Evolutionary conservation across 306 rosid species (phyloP), one percentile per base, ranked within the genome.

Genomic region (Vigna radiata): DNA sequence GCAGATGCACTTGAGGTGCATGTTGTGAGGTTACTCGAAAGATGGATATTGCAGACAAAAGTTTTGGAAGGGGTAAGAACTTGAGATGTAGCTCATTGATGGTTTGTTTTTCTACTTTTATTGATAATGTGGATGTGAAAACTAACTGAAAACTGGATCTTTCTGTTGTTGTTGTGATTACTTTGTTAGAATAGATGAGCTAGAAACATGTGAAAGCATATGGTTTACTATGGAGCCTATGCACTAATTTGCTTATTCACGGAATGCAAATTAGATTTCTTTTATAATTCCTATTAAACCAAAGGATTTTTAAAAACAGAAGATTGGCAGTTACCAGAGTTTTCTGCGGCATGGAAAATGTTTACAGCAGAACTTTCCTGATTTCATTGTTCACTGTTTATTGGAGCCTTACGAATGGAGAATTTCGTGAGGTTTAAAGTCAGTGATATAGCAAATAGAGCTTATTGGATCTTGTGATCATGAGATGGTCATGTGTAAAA

Each of bases 381-480:
- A 36, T 80, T 68, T 72, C 25, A 46, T 62, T 72, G 6, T 82
- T 85, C 88, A 83, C 86, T 83, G 89, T 76, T 65, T 67, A 76
- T 72, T 23, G 13, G 89, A 86, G 78, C 84, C 71, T 72, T 78
- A 47, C 68, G 77, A 44, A 55, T 61, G 5, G 73, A 83, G 83
- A 72, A 29, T 86, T 18, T 67, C 63, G 72, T 68, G 84, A 72
- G 89, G 89, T 76, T 82, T 86, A 83, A 76, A 59, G 43, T 53
- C 89, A 68, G 89, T 86, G 89, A 86, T 79, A 86, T 63, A 86
- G 9, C 58, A 77, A 73, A 83, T 43, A 7, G 89, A 86, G 86
- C 83, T 76, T 47, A 53, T 33, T 64, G 59, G 80, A 71, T 50
- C 36, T 65, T 71, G 27, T 85, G 89, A 82, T 76, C 81, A 72